phyloP scores from a whole-genome alignment of 768 basidiomycete genomes.

The Chalciporus chontae region DNA sequence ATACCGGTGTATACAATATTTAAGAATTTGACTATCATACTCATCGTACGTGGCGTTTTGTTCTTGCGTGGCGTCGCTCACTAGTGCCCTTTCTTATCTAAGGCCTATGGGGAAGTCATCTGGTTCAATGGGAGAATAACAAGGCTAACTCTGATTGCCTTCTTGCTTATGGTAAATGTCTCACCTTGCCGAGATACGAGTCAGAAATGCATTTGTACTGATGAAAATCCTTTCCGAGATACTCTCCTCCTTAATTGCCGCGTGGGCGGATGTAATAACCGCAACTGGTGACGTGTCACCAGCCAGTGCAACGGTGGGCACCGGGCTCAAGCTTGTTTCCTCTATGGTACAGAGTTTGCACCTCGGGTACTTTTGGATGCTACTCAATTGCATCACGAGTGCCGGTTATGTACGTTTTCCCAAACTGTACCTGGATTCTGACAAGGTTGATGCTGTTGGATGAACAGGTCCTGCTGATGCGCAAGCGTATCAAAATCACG shows the following conservation, averaged over 20 bases:
- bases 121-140: constrained; percentile 95
- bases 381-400: constrained; percentile 84
- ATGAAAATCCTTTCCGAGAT: constrained; percentile 46
- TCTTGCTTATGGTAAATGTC: constrained; percentile 79
- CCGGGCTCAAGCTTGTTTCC: constrained; percentile 36
- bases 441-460: background rate
- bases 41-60: constrained; percentile 63
- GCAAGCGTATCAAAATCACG: constrained; percentile 91
- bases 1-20: constrained; percentile 99
- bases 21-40: constrained; percentile 99
- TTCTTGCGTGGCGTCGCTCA: constrained; percentile 1
- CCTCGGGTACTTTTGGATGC: constrained; percentile 95
- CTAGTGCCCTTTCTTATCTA: background rate
- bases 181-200: background rate
- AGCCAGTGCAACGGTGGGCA: constrained; percentile 24
- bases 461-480: constrained; percentile 85
- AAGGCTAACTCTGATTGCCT: constrained; percentile 81
- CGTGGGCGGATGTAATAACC: constrained; percentile 79
- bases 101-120: constrained; percentile 97
- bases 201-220: background rate
- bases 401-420: constrained; percentile 75
- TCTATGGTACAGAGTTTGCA: constrained; percentile 54
- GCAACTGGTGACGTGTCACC: constrained; percentile 22
- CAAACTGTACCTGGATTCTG: background rate
- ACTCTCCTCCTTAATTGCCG: constrained; percentile 91